These are phyloP conservation scores for Hypoxylon trugodes DNA, from an alignment of 495 filamentous ascomycete genomes.

Conservation along the genomic window DNA sequence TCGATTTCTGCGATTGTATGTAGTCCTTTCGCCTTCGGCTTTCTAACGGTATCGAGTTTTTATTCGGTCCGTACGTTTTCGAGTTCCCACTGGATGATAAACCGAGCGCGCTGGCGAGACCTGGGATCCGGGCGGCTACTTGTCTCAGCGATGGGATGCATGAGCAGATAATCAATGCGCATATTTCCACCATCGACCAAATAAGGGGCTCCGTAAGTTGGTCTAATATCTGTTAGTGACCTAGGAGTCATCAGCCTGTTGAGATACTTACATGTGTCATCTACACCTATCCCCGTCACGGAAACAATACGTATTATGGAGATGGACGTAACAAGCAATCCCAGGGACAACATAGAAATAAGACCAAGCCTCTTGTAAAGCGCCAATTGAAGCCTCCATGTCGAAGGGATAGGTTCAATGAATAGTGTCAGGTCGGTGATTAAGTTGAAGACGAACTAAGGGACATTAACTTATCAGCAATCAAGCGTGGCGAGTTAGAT, in stretches of 20 bases:
- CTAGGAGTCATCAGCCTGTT: neutral
- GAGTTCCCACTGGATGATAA: conserved; percentile 24
- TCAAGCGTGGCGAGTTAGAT: neutral
- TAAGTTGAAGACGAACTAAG: conserved; percentile 39
- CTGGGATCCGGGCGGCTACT: conserved; percentile 32
- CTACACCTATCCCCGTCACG: conserved; percentile 10
- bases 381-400: conserved; percentile 45
- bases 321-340: conserved; percentile 40
- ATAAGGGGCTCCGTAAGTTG: conserved; percentile 29
- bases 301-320: conserved; percentile 35
- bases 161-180: conserved; percentile 42
- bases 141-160: conserved; percentile 42
- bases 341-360: conserved; percentile 53
- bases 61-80: neutral
- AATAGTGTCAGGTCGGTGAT: conserved; percentile 41
- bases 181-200: conserved; percentile 44
- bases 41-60: conserved; percentile 18
- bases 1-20: conserved; percentile 29
- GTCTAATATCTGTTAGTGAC: conserved; percentile 11
- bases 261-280: conserved; percentile 31
- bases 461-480: conserved; percentile 2
- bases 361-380: conserved; percentile 52
- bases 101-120: conserved; percentile 30
- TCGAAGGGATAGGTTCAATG: conserved; percentile 41
- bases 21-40: conserved; percentile 15